Conservation (phyloP, 352 stramenopile genomes). For the Aphanomyces invadans region DNA sequence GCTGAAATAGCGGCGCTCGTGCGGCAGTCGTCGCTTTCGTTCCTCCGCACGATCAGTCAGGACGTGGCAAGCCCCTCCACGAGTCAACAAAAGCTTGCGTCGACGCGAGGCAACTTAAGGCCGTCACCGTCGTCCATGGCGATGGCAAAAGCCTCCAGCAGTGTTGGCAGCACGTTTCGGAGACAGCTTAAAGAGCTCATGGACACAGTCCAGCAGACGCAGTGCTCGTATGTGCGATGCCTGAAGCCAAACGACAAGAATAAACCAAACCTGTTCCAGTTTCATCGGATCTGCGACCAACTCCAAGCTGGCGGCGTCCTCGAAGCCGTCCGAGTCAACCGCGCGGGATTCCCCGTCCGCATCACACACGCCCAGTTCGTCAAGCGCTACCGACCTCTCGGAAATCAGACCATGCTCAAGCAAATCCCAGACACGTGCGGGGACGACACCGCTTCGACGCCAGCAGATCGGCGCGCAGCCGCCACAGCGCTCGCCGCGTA, state of each 20-base stretch:
- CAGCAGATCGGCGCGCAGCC: slow-evolving; percentile 42
- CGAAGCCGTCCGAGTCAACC: slow-evolving; percentile 96
- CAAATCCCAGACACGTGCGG: slow-evolving; percentile 49
- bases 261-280: slow-evolving; percentile 66
- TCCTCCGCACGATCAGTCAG: slow-evolving; percentile 55
- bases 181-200: slow-evolving; percentile 89
- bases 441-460: slow-evolving; percentile 46
- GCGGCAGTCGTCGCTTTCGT: slow-evolving; percentile 56
- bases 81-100: too few relatives aligned
- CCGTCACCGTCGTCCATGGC: slow-evolving; percentile 34
- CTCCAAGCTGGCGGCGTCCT: slow-evolving; percentile 97
- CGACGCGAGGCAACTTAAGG: slow-evolving; percentile 31
- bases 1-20: slow-evolving; percentile 73
- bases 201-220: slow-evolving; percentile 89
- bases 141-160: slow-evolving; percentile 31
- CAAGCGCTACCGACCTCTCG: slow-evolving; percentile 81
- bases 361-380: slow-evolving; percentile 90
- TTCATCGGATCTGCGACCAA: slow-evolving; percentile 94
- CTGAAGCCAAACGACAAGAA: slow-evolving; percentile 98
- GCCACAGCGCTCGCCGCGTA: slow-evolving; percentile 56
- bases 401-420: slow-evolving; percentile 51
- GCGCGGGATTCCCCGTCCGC: slow-evolving; percentile 96
- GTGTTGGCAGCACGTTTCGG: slow-evolving; percentile 86
- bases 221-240: slow-evolving; percentile 97
- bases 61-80: slow-evolving; percentile 22